Base-by-base conservation (phyloP, 2,329 filamentous ascomycete species). In the Alternaria rosae region DNA sequence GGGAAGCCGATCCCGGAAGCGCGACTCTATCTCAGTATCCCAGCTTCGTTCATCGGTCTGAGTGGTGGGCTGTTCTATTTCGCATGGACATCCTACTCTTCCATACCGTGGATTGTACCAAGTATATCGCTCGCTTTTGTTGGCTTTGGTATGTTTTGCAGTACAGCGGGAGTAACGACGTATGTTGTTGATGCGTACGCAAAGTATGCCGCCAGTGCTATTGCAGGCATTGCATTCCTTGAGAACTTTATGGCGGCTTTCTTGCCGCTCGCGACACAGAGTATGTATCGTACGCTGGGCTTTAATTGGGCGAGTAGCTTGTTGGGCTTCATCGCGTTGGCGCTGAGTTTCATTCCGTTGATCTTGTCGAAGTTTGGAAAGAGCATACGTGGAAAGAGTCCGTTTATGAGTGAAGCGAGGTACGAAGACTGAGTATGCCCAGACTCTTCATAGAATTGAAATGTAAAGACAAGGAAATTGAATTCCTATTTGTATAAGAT, bases 101-200 rank as follows among this genome's bases (percentile, higher is more conserved):
- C 50, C 3, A 42, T 85, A 0, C 82, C 77, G 1, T 86, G 84
- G 84, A 81, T 83, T 6, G 76, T 80, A 6, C 84, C 84, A 0
- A 78, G 81, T 0, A 73, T 85, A 15, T 83, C 83, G 0, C 76
- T 86, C 3, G 75, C 70, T 0, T 78, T 85, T 68, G 80, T 86
- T 1, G 84, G 84, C 0, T 83, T 83, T 25, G 84, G 84, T 3
- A 84, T 82, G 66, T 82, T 82, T 12, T 76, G 79, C 30, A 81
- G 85, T 9, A 80, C 85, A 0, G 74, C 78, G 1, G 81, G 80
- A 0, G 80, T 84, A 15, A 80, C 81, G 17, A 81, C 82, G 58
- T 87, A 86, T 54, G 74, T 86, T 13, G 79, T 82, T 2, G 85
- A 86, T 67, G 78, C 82, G 3, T 86, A 86, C 61, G 78, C 79